phyloP scores from a whole-genome alignment of 2,329 filamentous ascomycete species.

The Talaromyces sp. region DNA sequence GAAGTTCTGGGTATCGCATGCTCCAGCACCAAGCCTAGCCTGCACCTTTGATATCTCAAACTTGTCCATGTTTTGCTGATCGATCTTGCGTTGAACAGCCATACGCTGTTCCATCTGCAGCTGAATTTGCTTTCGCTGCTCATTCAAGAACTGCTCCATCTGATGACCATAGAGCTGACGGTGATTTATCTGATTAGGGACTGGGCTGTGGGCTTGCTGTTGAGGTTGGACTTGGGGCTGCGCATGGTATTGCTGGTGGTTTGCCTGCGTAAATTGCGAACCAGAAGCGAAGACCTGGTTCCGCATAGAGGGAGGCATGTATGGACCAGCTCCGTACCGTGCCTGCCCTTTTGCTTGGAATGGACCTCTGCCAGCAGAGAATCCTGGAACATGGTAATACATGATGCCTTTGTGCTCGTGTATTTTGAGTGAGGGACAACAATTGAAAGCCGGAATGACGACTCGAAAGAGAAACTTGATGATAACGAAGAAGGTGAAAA shows the following conservation, averaged over 20 bases:
- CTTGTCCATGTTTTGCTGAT: conserved; percentile 6
- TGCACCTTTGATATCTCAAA: conserved; percentile 2
- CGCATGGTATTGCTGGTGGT: neutral
- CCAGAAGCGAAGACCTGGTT: neutral
- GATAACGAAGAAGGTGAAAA: neutral
- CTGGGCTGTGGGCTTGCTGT: neutral
- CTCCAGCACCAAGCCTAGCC: conserved; percentile 6
- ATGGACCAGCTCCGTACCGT: neutral
- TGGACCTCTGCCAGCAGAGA: conserved; percentile 13
- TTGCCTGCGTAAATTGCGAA: neutral
- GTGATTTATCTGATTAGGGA: neutral
- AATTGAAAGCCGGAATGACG: neutral
- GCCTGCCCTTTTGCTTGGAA: neutral
- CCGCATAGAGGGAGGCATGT: neutral
- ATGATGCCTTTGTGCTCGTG: neutral
- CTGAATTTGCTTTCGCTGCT: conserved; percentile 9
- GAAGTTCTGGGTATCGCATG: conserved; percentile 4
- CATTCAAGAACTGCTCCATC: conserved; percentile 8
- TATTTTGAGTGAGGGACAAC: neutral
- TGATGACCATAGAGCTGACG: conserved; percentile 8
- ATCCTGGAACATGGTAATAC: neutral
- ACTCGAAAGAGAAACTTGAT: neutral
- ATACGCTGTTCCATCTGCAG: conserved; percentile 9
- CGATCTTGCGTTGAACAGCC: conserved; percentile 12
- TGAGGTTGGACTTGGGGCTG: neutral